These are phyloP conservation scores for Pilobolus umbonatus DNA, from an alignment of 192 early-diverging fungal species.

Conservation along the genomic window DNA sequence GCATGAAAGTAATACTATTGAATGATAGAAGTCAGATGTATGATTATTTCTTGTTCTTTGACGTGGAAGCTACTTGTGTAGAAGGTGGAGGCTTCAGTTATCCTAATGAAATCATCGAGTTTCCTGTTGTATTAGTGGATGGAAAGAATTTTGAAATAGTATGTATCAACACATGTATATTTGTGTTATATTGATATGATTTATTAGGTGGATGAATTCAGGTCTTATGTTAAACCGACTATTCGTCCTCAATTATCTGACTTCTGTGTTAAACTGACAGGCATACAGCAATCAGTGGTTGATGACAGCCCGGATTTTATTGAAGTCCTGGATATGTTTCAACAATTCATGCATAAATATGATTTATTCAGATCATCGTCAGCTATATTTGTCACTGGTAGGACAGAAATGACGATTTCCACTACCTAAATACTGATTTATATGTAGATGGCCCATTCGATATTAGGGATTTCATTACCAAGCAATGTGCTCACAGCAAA, in stretches of 20 bases:
- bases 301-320: conserved; percentile 47
- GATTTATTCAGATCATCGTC: conserved; percentile 37
- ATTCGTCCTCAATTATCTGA: conserved; percentile 62
- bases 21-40: conserved; percentile 37
- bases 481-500: conserved; percentile 59
- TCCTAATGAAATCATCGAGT: conserved; percentile 84
- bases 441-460: conserved; percentile 70
- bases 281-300: conserved; percentile 65
- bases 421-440: background rate
- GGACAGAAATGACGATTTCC: background rate
- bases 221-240: conserved; percentile 64
- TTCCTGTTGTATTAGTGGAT: conserved; percentile 70
- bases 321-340: conserved; percentile 44
- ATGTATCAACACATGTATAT: conserved; percentile 18
- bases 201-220: conserved; percentile 64
- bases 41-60: conserved; percentile 69
- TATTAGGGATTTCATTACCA: conserved; percentile 76
- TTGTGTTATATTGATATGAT: background rate
- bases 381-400: conserved; percentile 40
- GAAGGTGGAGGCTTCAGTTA: conserved; percentile 49
- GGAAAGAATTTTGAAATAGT: conserved; percentile 57
- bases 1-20: background rate
- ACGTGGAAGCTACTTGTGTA: conserved; percentile 82
- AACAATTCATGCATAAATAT: conserved; percentile 41
- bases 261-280: conserved; percentile 76